Conservation (phyloP, 1,284 basidiomycete genomes). For the Xanthoconium separans region DNA sequence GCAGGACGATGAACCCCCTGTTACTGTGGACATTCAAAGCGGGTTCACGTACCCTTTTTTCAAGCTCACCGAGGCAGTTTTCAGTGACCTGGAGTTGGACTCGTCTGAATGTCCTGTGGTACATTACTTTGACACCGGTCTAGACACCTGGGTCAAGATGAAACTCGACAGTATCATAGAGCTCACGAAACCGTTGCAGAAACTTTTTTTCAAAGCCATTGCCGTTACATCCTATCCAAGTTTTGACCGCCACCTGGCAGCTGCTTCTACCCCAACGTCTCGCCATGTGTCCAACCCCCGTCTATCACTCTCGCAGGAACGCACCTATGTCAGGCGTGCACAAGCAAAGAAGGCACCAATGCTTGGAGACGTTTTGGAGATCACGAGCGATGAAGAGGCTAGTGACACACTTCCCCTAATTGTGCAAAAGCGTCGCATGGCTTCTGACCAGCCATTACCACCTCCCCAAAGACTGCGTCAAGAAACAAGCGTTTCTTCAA, state of each 20-base stretch:
- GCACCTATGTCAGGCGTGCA: background rate
- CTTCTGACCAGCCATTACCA: too few species aligned
- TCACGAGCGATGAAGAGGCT: too few species aligned
- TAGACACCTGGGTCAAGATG: conserved; percentile 5
- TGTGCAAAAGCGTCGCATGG: too few species aligned
- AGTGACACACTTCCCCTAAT: too few species aligned
- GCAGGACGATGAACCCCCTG: background rate
- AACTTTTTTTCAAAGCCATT: conserved; percentile 2
- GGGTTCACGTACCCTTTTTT: conserved; percentile 4
- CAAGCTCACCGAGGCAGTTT: background rate
- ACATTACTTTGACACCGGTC: background rate
- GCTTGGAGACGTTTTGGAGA: too few species aligned
- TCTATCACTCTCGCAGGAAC: background rate
- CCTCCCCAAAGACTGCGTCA: too few species aligned
- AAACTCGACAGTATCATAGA: background rate
- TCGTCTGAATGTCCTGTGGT: background rate
- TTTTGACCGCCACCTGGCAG: background rate
- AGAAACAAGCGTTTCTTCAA: too few species aligned
- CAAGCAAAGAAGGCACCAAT: background rate
- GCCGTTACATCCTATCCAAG: background rate
- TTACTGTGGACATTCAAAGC: background rate
- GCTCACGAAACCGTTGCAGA: background rate
- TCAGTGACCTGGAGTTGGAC: background rate
- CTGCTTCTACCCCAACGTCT: too few species aligned
- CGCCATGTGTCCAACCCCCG: background rate